These are phyloP conservation scores for Suillus discolor DNA, from an alignment of 768 basidiomycete genomes.

Conservation along the genomic window DNA sequence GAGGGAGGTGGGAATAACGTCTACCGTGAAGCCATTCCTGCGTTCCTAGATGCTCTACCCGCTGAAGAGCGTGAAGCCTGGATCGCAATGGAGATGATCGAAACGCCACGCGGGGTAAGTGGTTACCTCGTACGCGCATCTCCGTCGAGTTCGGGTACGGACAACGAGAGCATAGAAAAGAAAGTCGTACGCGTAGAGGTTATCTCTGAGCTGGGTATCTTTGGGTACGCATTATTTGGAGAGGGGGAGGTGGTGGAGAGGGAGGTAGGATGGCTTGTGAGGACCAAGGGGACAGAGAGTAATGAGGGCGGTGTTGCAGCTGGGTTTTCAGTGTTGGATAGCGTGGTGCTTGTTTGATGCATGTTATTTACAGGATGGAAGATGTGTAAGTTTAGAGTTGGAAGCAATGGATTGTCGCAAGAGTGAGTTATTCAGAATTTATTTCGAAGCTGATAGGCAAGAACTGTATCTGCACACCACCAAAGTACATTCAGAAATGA, in stretches of 20 bases:
- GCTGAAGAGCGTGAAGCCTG: conserved; percentile 74
- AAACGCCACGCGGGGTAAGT: conserved; percentile 64
- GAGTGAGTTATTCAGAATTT: conserved; percentile 63
- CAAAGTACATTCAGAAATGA: conserved; percentile 24
- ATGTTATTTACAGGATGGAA: background rate
- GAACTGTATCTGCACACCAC: conserved; percentile 66
- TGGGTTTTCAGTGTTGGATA: conserved; percentile 79
- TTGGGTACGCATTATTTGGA: conserved; percentile 85
- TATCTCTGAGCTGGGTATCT: conserved; percentile 90
- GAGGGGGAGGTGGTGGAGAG: conserved; percentile 49
- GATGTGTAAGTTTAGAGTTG: background rate
- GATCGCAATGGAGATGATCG: conserved; percentile 95
- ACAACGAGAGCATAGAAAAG: background rate
- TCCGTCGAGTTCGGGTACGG: conserved; percentile 3
- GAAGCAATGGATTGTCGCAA: no score
- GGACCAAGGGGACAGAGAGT: conserved; percentile 89
- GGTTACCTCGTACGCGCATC: conserved; percentile 83
- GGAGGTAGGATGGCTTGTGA: conserved; percentile 79
- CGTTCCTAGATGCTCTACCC: conserved; percentile 68
- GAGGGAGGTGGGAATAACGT: conserved; percentile 98
- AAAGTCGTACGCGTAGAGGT: conserved; percentile 63
- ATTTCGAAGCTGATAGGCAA: conserved; percentile 53
- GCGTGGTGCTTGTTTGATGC: conserved; percentile 52
- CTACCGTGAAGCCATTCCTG: conserved; percentile 81
- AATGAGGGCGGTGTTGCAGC: conserved; percentile 92